Conservation (phyloP, 129 eudicot genomes). For the Lactuca saligna region DNA sequence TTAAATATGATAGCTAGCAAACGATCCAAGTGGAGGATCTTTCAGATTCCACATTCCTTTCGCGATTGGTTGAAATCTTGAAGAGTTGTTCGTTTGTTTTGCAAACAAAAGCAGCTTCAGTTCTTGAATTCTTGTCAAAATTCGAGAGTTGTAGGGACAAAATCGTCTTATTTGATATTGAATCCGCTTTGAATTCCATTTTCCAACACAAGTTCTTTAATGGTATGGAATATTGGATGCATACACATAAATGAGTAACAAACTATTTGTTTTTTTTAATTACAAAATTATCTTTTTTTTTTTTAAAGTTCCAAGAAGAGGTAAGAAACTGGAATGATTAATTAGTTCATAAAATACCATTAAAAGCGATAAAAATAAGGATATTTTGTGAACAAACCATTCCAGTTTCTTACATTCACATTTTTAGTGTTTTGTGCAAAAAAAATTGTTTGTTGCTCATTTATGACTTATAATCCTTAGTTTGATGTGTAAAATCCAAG, state of each 20-base stretch:
- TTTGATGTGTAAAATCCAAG: too few relatives aligned
- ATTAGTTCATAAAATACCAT: background rate
- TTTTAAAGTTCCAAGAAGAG: too few relatives aligned
- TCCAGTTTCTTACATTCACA: too few relatives aligned
- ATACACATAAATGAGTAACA: background rate
- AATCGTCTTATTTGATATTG: constrained; percentile 49
- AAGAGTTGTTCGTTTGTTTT: constrained; percentile 41
- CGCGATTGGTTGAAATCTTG: constrained; percentile 59
- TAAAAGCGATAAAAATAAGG: background rate
- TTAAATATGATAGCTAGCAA: constrained; percentile 36
- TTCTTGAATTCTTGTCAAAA: constrained; percentile 63
- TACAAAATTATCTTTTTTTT: too few relatives aligned
- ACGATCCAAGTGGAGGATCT: constrained; percentile 36
- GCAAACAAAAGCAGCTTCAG: constrained; percentile 80
- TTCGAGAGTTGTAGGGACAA: constrained; percentile 39
- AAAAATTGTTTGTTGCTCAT: background rate
- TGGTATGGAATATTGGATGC: constrained; percentile 43
- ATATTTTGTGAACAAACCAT: too few relatives aligned
- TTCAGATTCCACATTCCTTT: constrained; percentile 44
- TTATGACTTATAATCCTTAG: too few relatives aligned
- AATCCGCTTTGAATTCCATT: constrained; percentile 55
- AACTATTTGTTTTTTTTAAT: background rate
- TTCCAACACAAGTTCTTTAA: constrained; percentile 47
- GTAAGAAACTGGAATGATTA: too few relatives aligned
- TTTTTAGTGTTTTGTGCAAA: background rate